These are phyloP conservation scores for Colletotrichum lindemuthianum DNA, from an alignment of 2,329 filamentous ascomycete species.

Conservation along the genomic window DNA sequence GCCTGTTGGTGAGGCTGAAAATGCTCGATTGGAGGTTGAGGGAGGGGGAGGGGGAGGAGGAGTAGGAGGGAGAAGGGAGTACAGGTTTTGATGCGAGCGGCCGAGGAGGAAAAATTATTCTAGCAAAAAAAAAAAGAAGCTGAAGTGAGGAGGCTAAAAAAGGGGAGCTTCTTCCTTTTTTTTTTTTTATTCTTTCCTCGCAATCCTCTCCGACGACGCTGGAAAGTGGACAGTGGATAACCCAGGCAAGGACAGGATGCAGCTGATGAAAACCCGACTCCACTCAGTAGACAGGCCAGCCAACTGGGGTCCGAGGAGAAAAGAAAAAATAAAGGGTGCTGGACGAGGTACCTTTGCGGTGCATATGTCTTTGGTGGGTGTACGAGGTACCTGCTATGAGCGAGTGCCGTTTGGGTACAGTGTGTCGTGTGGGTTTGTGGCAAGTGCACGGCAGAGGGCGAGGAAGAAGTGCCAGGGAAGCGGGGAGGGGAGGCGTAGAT, in stretches of 20 bases:
- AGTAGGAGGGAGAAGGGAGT: slow-evolving; percentile 33
- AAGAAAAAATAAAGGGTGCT: too few species aligned
- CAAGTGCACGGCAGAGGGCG: slow-evolving; percentile 30
- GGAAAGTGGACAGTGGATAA: slow-evolving; percentile 24
- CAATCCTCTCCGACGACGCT: slow-evolving; percentile 22
- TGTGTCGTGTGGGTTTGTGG: slow-evolving; percentile 4
- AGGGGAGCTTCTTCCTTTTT: slow-evolving; percentile 31
- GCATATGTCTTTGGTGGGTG: neutral
- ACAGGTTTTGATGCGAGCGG: slow-evolving; percentile 2
- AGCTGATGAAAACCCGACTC: slow-evolving; percentile 28
- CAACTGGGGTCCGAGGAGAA: slow-evolving; percentile 17
- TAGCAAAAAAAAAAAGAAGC: slow-evolving; percentile 33
- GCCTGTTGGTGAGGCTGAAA: slow-evolving; percentile 24
- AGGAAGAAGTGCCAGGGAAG: slow-evolving; percentile 1
- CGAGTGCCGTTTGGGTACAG: neutral
- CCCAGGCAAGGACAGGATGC: neutral
- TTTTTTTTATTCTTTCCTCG: slow-evolving; percentile 2
- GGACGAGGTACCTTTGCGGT: too few species aligned
- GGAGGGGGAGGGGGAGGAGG: slow-evolving; percentile 30
- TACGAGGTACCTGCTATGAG: neutral
- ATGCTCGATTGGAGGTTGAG: slow-evolving; percentile 5
- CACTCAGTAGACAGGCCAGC: slow-evolving; percentile 25
- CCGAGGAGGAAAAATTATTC: slow-evolving; percentile 27
- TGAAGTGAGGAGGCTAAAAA: slow-evolving; percentile 33
- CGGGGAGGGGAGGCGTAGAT: neutral